These are phyloP conservation scores for Cryphonectria naterciae DNA, from an alignment of 2,329 filamentous ascomycete species.

Conservation along the genomic window DNA sequence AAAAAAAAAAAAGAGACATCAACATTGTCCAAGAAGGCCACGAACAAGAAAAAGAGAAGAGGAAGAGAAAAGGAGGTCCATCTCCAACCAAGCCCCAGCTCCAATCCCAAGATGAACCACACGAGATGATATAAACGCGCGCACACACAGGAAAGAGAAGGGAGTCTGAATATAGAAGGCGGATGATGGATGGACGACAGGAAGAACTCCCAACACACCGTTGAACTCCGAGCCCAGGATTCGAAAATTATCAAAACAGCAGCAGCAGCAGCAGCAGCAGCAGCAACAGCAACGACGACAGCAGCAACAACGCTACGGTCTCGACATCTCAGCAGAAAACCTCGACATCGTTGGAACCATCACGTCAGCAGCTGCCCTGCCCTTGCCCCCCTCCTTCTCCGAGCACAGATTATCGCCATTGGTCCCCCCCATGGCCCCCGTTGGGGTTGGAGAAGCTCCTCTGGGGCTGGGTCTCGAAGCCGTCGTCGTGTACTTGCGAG, in stretches of 20 bases:
- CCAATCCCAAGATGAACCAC: background rate
- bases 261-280: background rate
- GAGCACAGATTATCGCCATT: constrained; percentile 4
- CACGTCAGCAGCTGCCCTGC: background rate
- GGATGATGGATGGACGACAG: background rate
- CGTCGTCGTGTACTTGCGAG: background rate
- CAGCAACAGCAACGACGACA: too few relatives aligned
- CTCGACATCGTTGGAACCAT: background rate
- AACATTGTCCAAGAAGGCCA: constrained; percentile 8
- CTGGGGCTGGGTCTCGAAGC: constrained; percentile 1
- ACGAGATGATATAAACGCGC: background rate
- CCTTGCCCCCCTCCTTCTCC: too few relatives aligned
- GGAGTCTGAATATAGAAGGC: background rate
- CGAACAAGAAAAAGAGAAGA: background rate
- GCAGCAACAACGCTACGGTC: background rate
- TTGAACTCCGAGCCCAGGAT: constrained; percentile 12
- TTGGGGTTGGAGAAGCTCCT: constrained; percentile 14
- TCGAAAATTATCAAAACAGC: background rate
- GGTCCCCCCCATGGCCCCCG: background rate
- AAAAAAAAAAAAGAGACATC: background rate
- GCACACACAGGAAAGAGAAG: background rate
- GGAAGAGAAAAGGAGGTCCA: background rate
- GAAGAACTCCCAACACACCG: constrained; percentile 10
- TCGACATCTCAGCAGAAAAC: background rate
- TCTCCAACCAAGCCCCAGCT: constrained; percentile 3